Base-by-base conservation (phyloP, 345 rosid species). In the Acer yangbiense region DNA sequence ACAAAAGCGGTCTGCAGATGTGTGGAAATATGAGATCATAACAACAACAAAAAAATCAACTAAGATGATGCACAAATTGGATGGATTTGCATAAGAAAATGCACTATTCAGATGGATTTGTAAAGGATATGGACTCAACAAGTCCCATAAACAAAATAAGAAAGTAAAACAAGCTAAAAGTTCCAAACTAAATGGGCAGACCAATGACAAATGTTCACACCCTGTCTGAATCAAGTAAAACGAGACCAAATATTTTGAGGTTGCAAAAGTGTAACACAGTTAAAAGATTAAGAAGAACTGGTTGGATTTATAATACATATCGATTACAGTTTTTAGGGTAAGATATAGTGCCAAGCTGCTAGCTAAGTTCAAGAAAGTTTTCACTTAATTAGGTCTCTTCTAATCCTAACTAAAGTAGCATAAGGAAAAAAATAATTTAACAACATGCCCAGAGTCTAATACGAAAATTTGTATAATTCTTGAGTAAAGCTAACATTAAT, bases 1-100 rank as follows among this genome's bases (percentile, higher is more conserved):
- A 83, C 94, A 83, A 85, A 90, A 63, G 86, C 72, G 55, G 86
- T 85, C 94, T 86, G 83, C 80, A 85, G 46, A 54, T 21, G 9
- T 74, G 64, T 73, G 46, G 46, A 43, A 43, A 9, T n/a, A 54
- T 6, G 48, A 68, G 63, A 73, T 39, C 57, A 63, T 27, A 6
- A 35, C 21, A 58, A 60, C 10, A 43, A 43, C 46, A 43, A 9
- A 29, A 2, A 43, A 23, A 65, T 17, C 57, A 63, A 74, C 69
- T 27, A 74, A 12, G 23, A 46, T 41, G 23, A 25, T 43, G 57
- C 23, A 64, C 61, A 64, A 74, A 74, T 64, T 44, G 20, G 18
- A 74, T 29, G 70, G 57, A 62, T 44, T 63, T 13, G 43, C 65
- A 43, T 73, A 73, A 23, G 41, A 73, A 73, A 20, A 44, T 27